Evolutionary conservation across 2,329 filamentous ascomycete species (phyloP).

Genomic region (Chaetothyriales sp.): DNA sequence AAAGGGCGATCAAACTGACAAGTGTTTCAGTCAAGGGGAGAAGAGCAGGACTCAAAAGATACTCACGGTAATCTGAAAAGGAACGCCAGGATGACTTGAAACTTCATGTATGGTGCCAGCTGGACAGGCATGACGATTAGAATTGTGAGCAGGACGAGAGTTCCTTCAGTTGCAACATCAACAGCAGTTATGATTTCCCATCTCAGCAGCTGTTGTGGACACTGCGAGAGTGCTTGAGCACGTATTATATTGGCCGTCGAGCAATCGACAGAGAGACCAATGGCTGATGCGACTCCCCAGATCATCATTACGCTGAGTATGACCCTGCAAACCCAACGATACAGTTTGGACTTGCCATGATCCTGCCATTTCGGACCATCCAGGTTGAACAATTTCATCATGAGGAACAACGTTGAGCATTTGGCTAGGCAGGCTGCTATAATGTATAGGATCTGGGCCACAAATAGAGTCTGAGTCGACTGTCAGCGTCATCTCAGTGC

Average conservation of each 20-base stretch:
- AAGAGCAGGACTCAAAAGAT: neutral
- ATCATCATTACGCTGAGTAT: slow-evolving; percentile 9
- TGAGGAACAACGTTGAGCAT: slow-evolving; percentile 19
- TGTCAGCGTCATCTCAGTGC: neutral
- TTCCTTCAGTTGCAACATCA: slow-evolving; percentile 23
- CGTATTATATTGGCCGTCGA: slow-evolving; percentile 3
- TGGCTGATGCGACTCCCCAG: slow-evolving; percentile 16
- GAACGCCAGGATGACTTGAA: slow-evolving; percentile 25
- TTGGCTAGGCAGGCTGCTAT: slow-evolving; percentile 20
- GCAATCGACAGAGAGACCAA: slow-evolving; percentile 15
- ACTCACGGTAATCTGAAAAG: slow-evolving; percentile 25
- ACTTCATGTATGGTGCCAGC: slow-evolving; percentile 13
- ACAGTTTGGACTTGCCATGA: slow-evolving; percentile 10
- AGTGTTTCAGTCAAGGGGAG: neutral
- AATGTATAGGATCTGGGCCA: slow-evolving; percentile 19
- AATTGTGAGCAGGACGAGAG: slow-evolving; percentile 16
- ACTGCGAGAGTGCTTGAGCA: slow-evolving; percentile 3
- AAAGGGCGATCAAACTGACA: slow-evolving; percentile 22
- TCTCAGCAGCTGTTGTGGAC: slow-evolving; percentile 15
- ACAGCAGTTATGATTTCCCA: slow-evolving; percentile 29
- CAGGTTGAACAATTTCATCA: slow-evolving; percentile 19
- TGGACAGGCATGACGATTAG: slow-evolving; percentile 18
- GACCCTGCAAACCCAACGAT: slow-evolving; percentile 11
- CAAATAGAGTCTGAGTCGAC: slow-evolving; percentile 5
- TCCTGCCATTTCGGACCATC: slow-evolving; percentile 7